Conservation (phyloP, 2,329 filamentous ascomycete genomes). For the Colletotrichum sp. region DNA sequence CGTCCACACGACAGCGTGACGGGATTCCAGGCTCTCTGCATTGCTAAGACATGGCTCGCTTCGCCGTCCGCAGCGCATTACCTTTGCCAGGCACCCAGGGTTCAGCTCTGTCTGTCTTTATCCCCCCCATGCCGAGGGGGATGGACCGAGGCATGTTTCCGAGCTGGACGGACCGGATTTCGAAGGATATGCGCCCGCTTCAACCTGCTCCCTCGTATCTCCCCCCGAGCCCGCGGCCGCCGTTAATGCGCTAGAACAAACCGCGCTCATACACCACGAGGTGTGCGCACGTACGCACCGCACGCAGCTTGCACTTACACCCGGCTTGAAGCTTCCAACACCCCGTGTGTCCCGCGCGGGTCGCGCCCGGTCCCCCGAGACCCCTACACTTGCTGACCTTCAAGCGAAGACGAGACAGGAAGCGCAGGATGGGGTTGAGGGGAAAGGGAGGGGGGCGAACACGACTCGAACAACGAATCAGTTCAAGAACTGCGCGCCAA, state of each 20-base stretch:
- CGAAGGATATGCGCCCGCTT: background rate
- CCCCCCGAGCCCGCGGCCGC: background rate
- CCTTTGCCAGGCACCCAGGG: background rate
- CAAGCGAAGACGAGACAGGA: conserved; percentile 10
- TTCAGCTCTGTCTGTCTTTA: background rate
- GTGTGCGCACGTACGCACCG: background rate
- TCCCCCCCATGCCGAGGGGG: background rate
- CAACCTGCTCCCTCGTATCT: background rate
- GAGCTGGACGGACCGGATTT: background rate
- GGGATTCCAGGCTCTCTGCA: background rate
- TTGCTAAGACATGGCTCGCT: background rate
- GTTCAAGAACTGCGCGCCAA: background rate
- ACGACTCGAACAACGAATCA: background rate
- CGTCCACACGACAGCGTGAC: background rate
- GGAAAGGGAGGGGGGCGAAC: background rate
- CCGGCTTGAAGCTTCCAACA: background rate
- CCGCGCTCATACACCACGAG: background rate
- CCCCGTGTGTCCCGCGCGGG: background rate
- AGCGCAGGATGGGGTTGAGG: background rate
- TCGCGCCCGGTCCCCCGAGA: background rate
- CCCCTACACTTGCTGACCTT: background rate
- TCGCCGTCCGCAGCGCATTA: background rate
- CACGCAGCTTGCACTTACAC: background rate
- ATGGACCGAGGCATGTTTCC: background rate
- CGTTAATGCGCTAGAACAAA: background rate